A percentile compares a stretch with the other conserved stretches of the same genome.
Conservation (phyloP, 2,329 filamentous ascomycete genomes). For the Intubia oerlemansii region DNA sequence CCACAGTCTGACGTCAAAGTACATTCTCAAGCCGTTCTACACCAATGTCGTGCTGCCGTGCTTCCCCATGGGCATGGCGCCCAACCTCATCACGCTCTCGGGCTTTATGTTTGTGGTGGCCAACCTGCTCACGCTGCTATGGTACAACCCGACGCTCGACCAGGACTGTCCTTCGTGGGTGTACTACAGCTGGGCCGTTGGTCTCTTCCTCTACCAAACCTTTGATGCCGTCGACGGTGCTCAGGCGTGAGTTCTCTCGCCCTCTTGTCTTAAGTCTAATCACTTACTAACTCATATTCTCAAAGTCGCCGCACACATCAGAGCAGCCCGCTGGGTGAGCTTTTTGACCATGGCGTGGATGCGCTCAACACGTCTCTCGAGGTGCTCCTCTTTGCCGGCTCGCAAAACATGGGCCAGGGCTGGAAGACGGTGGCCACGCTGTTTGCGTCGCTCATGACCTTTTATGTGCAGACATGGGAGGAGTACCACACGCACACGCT, state of each 20-base stretch:
- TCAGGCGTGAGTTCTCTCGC: constrained; percentile 48
- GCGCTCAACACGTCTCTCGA: constrained; percentile 92
- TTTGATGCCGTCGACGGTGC: constrained; percentile 93
- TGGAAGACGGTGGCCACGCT: constrained; percentile 73
- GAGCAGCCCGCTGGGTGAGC: constrained; percentile 80
- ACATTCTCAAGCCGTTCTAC: constrained; percentile 96
- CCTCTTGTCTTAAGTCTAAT: neutral
- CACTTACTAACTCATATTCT: constrained; percentile 1
- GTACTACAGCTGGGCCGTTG: constrained; percentile 76
- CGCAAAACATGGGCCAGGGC: constrained; percentile 80
- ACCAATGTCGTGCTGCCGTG: constrained; percentile 81
- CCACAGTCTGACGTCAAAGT: constrained; percentile 72
- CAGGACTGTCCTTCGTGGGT: constrained; percentile 90
- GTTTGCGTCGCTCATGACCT: constrained; percentile 77
- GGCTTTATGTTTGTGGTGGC: constrained; percentile 77
- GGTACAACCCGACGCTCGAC: constrained; percentile 89
- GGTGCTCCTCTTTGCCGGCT: constrained; percentile 74
- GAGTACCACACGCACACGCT: constrained; percentile 97
- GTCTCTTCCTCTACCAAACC: constrained; percentile 90
- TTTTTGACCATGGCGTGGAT: constrained; percentile 96
- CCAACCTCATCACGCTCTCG: constrained; percentile 68
- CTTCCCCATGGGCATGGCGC: constrained; percentile 92
- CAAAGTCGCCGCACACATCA: constrained; percentile 68
- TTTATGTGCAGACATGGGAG: constrained; percentile 98
- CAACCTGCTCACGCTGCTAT: constrained; percentile 81